These are phyloP conservation scores for Alternaria conjuncta DNA, from an alignment of 2,329 filamentous ascomycete species.

Conservation along the genomic window DNA sequence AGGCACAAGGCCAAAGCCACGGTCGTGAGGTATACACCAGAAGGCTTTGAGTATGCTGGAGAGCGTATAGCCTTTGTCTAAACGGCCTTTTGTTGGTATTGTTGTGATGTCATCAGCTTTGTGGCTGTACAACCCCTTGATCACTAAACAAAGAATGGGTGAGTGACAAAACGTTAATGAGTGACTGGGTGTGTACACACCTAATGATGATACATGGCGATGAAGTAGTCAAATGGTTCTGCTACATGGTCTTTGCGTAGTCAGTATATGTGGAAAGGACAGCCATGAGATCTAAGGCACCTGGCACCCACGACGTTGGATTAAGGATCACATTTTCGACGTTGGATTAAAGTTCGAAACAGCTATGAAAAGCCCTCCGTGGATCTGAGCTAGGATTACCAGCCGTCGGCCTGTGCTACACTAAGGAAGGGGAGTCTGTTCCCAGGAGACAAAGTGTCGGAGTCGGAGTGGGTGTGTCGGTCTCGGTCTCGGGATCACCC, in stretches of 20 bases:
- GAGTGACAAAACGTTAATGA: neutral
- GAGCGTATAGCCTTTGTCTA: neutral
- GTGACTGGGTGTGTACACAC: neutral
- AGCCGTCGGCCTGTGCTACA: slow-evolving; percentile 7
- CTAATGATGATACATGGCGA: neutral
- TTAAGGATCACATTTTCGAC: neutral
- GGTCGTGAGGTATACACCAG: neutral
- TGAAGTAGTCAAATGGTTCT: neutral
- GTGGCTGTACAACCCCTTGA: neutral
- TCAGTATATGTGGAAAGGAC: neutral
- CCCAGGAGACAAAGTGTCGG: neutral
- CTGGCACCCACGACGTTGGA: neutral
- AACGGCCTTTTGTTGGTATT: neutral
- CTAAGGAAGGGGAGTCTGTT: neutral
- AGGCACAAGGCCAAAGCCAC: neutral
- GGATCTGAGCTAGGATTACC: slow-evolving; percentile 3
- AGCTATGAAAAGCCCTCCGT: neutral
- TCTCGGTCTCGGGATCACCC: neutral
- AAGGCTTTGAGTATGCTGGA: neutral
- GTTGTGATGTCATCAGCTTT: neutral
- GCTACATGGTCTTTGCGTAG: neutral
- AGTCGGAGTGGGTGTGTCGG: neutral
- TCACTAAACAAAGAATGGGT: neutral
- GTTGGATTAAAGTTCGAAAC: slow-evolving; percentile 1
- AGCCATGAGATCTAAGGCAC: neutral